These are phyloP conservation scores for Rugosomyces carneus DNA, from an alignment of 1,284 basidiomycete genomes.

Conservation along the genomic window DNA sequence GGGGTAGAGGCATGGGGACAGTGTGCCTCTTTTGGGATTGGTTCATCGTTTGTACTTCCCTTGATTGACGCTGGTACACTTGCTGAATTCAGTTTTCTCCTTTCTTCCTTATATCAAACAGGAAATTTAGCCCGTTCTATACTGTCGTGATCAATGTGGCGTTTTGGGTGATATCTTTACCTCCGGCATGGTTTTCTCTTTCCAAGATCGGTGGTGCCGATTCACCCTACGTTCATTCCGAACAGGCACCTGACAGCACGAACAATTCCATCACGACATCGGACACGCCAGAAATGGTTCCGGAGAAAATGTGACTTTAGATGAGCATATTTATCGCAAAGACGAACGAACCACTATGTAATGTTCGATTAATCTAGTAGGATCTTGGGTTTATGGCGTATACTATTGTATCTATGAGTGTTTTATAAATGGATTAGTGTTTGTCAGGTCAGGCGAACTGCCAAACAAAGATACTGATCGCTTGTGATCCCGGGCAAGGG, in stretches of 20 bases:
- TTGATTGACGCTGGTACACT: not conserved
- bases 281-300: not conserved
- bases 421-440: not conserved
- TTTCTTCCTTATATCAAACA: not conserved
- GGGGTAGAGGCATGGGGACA: slow-evolving; percentile 19
- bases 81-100: not conserved
- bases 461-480: not conserved
- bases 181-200: slow-evolving; percentile 14
- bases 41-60: slow-evolving; percentile 17
- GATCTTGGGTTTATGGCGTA: not conserved
- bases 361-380: not conserved
- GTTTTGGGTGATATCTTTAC: slow-evolving; percentile 16
- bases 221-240: slow-evolving; percentile 3
- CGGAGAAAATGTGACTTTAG: slow-evolving; percentile 3
- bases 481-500: not conserved
- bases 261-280: not conserved
- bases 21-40: slow-evolving; percentile 18
- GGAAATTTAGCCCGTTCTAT: slow-evolving; percentile 16
- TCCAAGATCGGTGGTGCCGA: slow-evolving; percentile 9
- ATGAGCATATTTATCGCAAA: not conserved
- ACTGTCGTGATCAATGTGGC: slow-evolving; percentile 17
- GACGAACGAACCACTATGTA: not conserved
- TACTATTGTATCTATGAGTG: not conserved
- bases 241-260: not conserved
- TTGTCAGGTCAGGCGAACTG: not conserved